A percentile compares a stretch with the other conserved stretches of the same genome.
phyloP scores from a whole-genome alignment of 495 filamentous ascomycete genomes.

The Penicillium samsonianum region DNA sequence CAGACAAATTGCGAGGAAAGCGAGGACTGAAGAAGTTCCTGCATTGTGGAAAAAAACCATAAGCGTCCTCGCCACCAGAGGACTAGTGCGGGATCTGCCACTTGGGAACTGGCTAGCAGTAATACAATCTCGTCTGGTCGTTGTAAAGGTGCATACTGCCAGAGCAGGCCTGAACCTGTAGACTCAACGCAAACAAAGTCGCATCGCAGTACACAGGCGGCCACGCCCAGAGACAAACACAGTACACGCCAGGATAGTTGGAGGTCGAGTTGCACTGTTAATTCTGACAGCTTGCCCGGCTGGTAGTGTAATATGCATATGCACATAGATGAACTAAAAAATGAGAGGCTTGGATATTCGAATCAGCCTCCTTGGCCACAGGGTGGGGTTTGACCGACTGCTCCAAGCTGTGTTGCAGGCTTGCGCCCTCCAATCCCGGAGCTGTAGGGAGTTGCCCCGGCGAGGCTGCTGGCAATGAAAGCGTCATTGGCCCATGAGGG shows the following conservation, averaged over 20 bases:
- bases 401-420: conserved; percentile 38
- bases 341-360: neutral
- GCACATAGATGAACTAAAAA: conserved; percentile 14
- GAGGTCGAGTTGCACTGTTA: conserved; percentile 2
- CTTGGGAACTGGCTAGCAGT: conserved; percentile 1
- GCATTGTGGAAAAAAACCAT: neutral
- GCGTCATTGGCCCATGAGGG: conserved; percentile 47
- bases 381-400: conserved; percentile 49
- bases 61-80: conserved; percentile 1
- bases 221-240: neutral
- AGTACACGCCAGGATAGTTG: conserved; percentile 2
- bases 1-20: conserved; percentile 3
- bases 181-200: neutral
- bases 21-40: neutral
- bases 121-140: conserved; percentile 11
- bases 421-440: conserved; percentile 35
- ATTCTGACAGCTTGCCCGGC: conserved; percentile 4
- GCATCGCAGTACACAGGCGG: neutral
- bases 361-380: conserved; percentile 53
- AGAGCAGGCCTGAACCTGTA: neutral
- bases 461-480: conserved; percentile 42
- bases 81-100: conserved; percentile 2
- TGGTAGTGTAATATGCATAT: conserved; percentile 9
- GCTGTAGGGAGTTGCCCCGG: conserved; percentile 27
- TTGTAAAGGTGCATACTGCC: conserved; percentile 5